Base-by-base conservation (phyloP, 2,329 filamentous ascomycete species). In the Pseudogymnoascus sp. region DNA sequence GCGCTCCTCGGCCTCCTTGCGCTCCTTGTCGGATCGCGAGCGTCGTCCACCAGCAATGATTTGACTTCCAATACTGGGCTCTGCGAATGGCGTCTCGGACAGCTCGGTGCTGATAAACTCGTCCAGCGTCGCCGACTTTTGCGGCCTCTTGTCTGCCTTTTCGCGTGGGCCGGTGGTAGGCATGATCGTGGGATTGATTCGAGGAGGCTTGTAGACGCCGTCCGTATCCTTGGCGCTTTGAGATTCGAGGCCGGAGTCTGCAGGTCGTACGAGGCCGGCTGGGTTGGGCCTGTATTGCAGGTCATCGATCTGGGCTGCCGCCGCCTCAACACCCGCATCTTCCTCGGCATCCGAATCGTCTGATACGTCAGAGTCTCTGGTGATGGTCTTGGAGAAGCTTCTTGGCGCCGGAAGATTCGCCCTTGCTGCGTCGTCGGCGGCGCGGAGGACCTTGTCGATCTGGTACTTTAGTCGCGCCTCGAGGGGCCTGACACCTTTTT, bases 401-500 rank as follows among this genome's bases (percentile, higher is more conserved):
- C 68, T 65, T 8, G 37, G 20, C 12, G 14, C 14, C 25, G 58
- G 39, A 11, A 59, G 20, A 58, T 25, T 16, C 18, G 64, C 63
- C 18, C 65, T 47, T 38, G 68, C 67, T 6, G 67, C 66, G 62
- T 93, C 87, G 64, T 96, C 89, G 35, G 91, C 91, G 0, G 91
- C 90, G 65, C 91, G 88, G 18, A 99, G 80, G 25, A 97, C 91
- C 71, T 96, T 94, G 74, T 97, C 93, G 69, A 99, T 91, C 72
- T 97, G 92, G 75, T 97, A 99, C 66, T 91, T 93, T 64, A 99
- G 76, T 68, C 92, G 89, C 66, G 88, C 88, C 75, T 99, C 95
- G 14, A 97, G 77, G 0, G 94, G 94, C 14, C 90, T 85, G 3
- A 96, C 89, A 66, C 94, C 95, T 71, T 91, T 91, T 70, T 99